A percentile compares a stretch with the other conserved stretches of the same genome.
phyloP scores from a whole-genome alignment of 75 land plant species.

The Picea glauca region DNA sequence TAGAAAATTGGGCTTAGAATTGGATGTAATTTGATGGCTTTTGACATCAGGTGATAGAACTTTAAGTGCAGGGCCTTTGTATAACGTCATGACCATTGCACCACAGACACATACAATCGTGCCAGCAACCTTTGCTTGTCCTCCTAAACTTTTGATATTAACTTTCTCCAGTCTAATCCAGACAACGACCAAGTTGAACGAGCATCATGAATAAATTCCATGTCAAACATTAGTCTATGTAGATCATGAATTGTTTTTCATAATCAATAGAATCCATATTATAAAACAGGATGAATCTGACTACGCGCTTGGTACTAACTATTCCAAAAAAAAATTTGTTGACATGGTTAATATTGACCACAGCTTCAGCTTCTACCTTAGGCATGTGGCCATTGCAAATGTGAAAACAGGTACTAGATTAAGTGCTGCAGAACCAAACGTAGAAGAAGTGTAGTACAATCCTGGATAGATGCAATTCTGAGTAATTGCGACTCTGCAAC shows the following conservation, averaged over 20 bases:
- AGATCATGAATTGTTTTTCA: background rate
- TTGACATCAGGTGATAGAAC: background rate
- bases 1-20: background rate
- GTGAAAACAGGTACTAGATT: conserved; percentile 30
- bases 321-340: background rate
- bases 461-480: conserved; percentile 25
- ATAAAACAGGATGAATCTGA: background rate
- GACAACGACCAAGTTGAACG: background rate
- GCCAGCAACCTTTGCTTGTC: background rate
- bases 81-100: conserved; percentile 3
- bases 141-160: background rate
- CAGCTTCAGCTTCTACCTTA: conserved; percentile 13
- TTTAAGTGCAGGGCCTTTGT: background rate
- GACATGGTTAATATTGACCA: background rate
- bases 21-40: background rate
- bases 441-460: conserved; percentile 25
- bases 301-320: background rate
- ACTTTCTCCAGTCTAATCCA: conserved; percentile 8
- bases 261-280: background rate
- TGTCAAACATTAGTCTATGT: background rate
- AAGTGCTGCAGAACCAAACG: conserved; percentile 22
- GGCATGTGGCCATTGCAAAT: conserved; percentile 17
- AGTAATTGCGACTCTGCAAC: conserved; percentile 23
- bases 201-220: background rate
- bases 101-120: background rate